A percentile compares a stretch with the other conserved stretches of the same genome.
These are phyloP conservation scores for Cryptosporidium felis DNA, from an alignment of 169 alveolate species.

Conservation along the genomic window DNA sequence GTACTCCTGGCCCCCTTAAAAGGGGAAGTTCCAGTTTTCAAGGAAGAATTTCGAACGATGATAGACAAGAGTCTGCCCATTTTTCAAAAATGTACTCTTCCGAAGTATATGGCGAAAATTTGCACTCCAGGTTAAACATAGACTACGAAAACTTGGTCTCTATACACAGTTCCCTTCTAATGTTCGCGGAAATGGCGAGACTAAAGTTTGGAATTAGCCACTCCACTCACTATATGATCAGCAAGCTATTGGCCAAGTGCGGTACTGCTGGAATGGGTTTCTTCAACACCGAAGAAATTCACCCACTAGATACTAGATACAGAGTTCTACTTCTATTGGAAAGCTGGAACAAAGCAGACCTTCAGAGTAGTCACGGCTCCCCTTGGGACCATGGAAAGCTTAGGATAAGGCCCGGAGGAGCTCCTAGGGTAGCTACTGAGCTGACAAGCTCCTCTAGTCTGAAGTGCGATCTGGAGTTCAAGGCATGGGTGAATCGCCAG, in stretches of 20 bases:
- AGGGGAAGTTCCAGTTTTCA: background rate
- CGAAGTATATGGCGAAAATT: background rate
- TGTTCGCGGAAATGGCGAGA: constrained; percentile 52
- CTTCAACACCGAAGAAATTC: background rate
- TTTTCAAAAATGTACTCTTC: background rate
- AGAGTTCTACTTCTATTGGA: constrained; percentile 42
- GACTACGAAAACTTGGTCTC: constrained; percentile 2
- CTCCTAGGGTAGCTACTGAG: constrained; percentile 32
- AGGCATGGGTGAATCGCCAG: constrained; percentile 41
- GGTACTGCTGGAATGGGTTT: constrained; percentile 53
- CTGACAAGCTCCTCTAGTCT: background rate
- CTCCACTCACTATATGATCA: constrained; percentile 4
- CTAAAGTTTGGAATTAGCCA: background rate
- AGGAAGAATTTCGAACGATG: background rate
- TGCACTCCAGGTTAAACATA: background rate
- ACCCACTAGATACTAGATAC: constrained; percentile 53
- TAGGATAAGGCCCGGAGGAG: constrained; percentile 70
- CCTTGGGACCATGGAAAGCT: constrained; percentile 53
- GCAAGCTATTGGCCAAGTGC: background rate
- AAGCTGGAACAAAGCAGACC: constrained; percentile 56
- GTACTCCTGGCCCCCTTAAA: background rate
- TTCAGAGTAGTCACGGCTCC: background rate
- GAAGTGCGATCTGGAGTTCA: constrained; percentile 22
- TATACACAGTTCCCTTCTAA: constrained; percentile 1
- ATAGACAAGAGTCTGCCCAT: background rate